Base-by-base conservation (phyloP, 345 rosid genomes). In the Populus pruinosa region DNA sequence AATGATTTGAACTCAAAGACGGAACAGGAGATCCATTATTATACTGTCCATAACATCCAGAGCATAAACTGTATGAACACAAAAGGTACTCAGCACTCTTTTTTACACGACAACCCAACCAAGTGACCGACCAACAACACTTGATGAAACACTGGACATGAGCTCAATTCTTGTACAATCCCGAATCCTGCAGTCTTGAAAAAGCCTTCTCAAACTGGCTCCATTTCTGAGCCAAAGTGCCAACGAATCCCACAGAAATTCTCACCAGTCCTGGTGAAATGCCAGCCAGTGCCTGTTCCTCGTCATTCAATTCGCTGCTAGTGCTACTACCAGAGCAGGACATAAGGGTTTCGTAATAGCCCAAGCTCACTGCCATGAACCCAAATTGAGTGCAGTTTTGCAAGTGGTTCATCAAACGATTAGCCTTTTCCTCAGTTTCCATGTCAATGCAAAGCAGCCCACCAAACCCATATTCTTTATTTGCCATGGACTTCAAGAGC, bases 311-410 rank as follows among this genome's bases (percentile, higher is more conserved):
- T 83, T 94, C 99, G 53, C 97, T 92, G 53, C 97, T 92, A 2
- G 99, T 96, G 87, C 98, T 96, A 35, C 97, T 96, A 0, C 97
- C 94, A 2, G 99, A 94, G 83, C 98, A 93, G 0, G 98, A 90
- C 97, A 96, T 90, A 25, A 96, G 90, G 0, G 98, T 93, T 88
- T 96, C 99, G 38, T 89, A 92, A 82, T 93, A 96, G 47, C 99
- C 99, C 86, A 96, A 70, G 85, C 99, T 96, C 16, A 96, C 99
- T 0, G 99, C 99, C 94, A 96, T 96, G 84, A 96, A 90, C 65
- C 97, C 99, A 11, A 96, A 96, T 65, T 92, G 97, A 0, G 94
- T 84, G 50, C 61, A 76, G 76, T 96, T 96, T 71, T 96, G 99
- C 70, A 93, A 72, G 77, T 86, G 89, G 78, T 86, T 50, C 99